phyloP scores from a whole-genome alignment of 192 early-diverging fungal genomes.

The Dispira parvispora region DNA sequence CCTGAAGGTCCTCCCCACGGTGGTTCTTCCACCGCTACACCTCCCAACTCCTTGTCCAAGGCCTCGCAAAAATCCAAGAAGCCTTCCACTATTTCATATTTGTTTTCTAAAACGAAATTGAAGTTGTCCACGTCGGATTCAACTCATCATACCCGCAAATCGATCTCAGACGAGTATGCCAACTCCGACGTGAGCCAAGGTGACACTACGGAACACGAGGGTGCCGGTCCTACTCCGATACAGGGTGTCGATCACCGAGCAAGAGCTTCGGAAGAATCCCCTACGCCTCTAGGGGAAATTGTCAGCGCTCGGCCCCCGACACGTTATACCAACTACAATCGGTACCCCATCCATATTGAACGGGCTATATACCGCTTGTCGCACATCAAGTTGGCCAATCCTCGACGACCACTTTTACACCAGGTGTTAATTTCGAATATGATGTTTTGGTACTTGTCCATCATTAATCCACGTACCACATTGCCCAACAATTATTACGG shows the following conservation, averaged over 20 bases:
- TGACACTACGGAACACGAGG: too few relatives aligned
- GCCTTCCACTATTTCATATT: slow-evolving; percentile 9
- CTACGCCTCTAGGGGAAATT: not conserved
- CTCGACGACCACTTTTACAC: slow-evolving; percentile 49
- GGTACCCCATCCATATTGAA: slow-evolving; percentile 59
- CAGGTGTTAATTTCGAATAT: slow-evolving; percentile 64
- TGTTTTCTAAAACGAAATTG: slow-evolving; percentile 2
- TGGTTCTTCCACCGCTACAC: slow-evolving; percentile 4
- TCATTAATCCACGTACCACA: slow-evolving; percentile 38
- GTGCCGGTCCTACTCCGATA: too few relatives aligned
- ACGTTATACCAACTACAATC: slow-evolving; percentile 13
- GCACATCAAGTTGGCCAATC: slow-evolving; percentile 58
- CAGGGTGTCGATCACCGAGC: too few relatives aligned
- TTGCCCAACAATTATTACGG: slow-evolving; percentile 11
- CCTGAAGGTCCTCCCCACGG: not conserved
- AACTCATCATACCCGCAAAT: not conserved
- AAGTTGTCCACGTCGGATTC: slow-evolving; percentile 1
- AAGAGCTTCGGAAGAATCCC: too few relatives aligned
- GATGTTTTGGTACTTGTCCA: slow-evolving; percentile 69
- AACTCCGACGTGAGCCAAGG: not conserved
- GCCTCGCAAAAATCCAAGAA: not conserved
- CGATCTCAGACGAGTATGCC: not conserved
- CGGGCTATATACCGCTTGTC: slow-evolving; percentile 57
- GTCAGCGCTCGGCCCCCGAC: not conserved
- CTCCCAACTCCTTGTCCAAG: slow-evolving; percentile 7